These are phyloP conservation scores for Kodamaea fukazawae DNA, from an alignment of 805 yeast species.

Conservation along the genomic window DNA sequence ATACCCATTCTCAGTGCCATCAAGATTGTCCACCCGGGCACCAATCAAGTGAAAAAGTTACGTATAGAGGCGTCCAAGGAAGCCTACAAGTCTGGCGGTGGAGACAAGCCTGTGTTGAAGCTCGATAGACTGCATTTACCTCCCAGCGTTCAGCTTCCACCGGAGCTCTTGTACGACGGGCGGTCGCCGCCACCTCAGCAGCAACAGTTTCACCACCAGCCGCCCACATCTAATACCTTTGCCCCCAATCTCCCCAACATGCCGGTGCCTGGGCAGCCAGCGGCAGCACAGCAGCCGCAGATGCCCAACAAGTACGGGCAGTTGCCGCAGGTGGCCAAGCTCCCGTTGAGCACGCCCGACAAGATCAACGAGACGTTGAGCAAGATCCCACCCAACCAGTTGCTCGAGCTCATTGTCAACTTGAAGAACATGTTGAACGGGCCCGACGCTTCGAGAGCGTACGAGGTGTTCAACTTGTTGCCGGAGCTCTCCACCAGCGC, in stretches of 20 bases:
- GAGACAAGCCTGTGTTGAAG: conserved; percentile 42
- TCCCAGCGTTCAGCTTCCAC: conserved; percentile 55
- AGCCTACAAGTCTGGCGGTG: conserved; percentile 41
- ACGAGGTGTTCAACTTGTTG: conserved; percentile 50
- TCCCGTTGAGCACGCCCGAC: conserved; percentile 51
- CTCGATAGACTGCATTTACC: conserved; percentile 51
- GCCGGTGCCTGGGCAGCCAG: neutral
- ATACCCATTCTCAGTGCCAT: conserved; percentile 43
- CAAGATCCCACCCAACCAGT: conserved; percentile 65
- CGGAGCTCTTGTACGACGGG: conserved; percentile 22
- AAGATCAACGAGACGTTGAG: conserved; percentile 60
- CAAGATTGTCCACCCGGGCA: conserved; percentile 29
- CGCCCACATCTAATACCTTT: neutral
- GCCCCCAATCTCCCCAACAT: conserved; percentile 1
- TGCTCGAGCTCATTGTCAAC: conserved; percentile 66
- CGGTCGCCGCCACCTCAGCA: conserved; percentile 5
- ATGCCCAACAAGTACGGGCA: conserved; percentile 1
- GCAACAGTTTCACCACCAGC: neutral
- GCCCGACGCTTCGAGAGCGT: conserved; percentile 49
- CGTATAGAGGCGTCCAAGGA: conserved; percentile 63
- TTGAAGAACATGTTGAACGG: conserved; percentile 56
- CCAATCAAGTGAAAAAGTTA: conserved; percentile 39
- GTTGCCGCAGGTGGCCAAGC: conserved; percentile 48
- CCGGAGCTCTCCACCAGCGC: conserved; percentile 63
- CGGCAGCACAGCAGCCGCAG: neutral